Conservation (phyloP, 208 protist genomes). For the Blastocrithidia nonstop region DNA sequence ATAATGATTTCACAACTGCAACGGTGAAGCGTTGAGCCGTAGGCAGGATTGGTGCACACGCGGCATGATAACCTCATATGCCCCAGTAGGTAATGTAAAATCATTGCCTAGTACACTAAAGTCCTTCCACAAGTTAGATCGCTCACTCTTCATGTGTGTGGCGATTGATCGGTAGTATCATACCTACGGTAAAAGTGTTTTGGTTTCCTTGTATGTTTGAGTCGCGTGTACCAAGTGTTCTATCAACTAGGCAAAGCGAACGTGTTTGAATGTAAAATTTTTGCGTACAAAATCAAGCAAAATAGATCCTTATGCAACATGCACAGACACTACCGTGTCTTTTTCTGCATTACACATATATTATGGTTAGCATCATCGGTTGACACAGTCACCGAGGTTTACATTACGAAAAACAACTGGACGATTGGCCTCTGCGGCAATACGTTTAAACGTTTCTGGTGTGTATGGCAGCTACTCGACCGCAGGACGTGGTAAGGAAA, state of each 20-base stretch:
- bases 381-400: slow-evolving; percentile 37
- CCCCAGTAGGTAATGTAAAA: slow-evolving; percentile 46
- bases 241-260: slow-evolving; percentile 52
- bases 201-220: slow-evolving; percentile 1
- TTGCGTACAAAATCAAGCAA: slow-evolving; percentile 84
- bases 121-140: slow-evolving; percentile 70
- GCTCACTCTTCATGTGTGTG: slow-evolving; percentile 68
- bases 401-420: slow-evolving; percentile 61
- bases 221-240: slow-evolving; percentile 28
- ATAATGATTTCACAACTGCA: slow-evolving; percentile 90
- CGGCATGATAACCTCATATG: slow-evolving; percentile 23
- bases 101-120: slow-evolving; percentile 51
- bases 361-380: slow-evolving; percentile 19
- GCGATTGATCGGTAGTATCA: slow-evolving; percentile 83
- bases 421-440: slow-evolving; percentile 7
- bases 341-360: slow-evolving; percentile 45
- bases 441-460: slow-evolving; percentile 16
- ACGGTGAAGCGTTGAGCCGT: slow-evolving; percentile 70
- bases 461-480: slow-evolving; percentile 27
- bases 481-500: slow-evolving; percentile 11
- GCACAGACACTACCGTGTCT: slow-evolving; percentile 50
- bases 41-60: slow-evolving; percentile 75
- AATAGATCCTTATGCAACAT: slow-evolving; percentile 32
- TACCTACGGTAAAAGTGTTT: slow-evolving; percentile 15
- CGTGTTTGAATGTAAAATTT: slow-evolving; percentile 77